These are phyloP conservation scores for Aspergillus sp. DNA, from an alignment of 2,329 filamentous ascomycete genomes.

Conservation along the genomic window DNA sequence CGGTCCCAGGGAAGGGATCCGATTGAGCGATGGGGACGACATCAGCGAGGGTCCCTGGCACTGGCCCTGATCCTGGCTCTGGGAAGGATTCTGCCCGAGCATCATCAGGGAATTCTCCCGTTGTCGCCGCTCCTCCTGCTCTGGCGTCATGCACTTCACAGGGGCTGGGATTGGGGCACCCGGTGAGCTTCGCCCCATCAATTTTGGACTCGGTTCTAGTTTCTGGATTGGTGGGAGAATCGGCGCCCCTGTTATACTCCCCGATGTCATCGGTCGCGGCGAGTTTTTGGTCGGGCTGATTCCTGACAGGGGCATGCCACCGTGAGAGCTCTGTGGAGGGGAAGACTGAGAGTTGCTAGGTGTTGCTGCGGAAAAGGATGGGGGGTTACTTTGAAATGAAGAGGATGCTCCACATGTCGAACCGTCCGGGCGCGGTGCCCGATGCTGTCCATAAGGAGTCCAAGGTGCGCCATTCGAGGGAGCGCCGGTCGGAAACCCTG, in stretches of 20 bases:
- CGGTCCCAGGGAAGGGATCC: conserved; percentile 26
- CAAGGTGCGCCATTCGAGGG: conserved; percentile 25
- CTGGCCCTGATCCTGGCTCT: conserved; percentile 1
- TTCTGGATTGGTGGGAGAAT: conserved; percentile 36
- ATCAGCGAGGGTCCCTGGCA: conserved; percentile 8
- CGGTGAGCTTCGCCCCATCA: conserved; percentile 38
- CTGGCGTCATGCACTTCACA: conserved; percentile 38
- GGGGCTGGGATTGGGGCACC: conserved; percentile 37
- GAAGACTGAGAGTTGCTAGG: conserved; percentile 28
- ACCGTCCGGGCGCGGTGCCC: conserved; percentile 24
- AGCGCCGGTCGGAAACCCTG: conserved; percentile 33
- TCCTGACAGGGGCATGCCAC: conserved; percentile 33
- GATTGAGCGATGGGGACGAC: conserved; percentile 28
- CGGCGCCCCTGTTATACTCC: conserved; percentile 26
- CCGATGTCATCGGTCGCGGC: conserved; percentile 31
- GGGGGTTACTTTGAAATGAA: conserved; percentile 22
- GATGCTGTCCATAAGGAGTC: conserved; percentile 28
- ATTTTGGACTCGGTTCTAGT: conserved; percentile 38
- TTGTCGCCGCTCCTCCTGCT: conserved; percentile 36
- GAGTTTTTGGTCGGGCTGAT: conserved; percentile 43
- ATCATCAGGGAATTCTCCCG: conserved; percentile 29
- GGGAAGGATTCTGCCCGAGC: not conserved
- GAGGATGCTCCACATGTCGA: conserved; percentile 20
- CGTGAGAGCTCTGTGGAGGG: conserved; percentile 30
- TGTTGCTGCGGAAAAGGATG: conserved; percentile 29